Percentiles rank a stretch among this genome's conserved stretches.
Conservation (phyloP, 2,329 filamentous ascomycete species). For the Ascochyta clinopodiicola region DNA sequence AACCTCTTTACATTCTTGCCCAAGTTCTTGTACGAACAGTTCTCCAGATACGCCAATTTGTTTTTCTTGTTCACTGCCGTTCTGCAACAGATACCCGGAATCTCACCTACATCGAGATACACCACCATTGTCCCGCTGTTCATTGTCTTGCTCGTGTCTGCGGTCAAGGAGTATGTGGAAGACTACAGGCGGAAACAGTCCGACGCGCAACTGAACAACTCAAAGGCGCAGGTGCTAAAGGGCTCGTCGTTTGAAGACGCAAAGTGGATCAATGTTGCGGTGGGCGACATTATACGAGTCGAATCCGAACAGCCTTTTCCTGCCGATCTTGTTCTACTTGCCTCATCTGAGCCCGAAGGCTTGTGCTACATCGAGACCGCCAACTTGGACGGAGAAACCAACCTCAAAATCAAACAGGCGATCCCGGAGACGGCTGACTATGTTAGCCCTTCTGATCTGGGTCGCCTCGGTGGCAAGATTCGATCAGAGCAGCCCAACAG, state of each 20-base stretch:
- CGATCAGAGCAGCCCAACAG: slow-evolving; percentile 98
- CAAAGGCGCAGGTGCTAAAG: slow-evolving; percentile 80
- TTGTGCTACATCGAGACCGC: slow-evolving; percentile 98
- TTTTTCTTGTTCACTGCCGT: slow-evolving; percentile 98
- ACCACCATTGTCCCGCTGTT: slow-evolving; percentile 95
- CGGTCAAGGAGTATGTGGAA: slow-evolving; percentile 91
- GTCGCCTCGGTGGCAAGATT: slow-evolving; percentile 82
- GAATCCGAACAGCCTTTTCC: slow-evolving; percentile 96
- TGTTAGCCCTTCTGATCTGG: slow-evolving; percentile 85
- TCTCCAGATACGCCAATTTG: slow-evolving; percentile 98
- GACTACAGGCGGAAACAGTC: slow-evolving; percentile 89
- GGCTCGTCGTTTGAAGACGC: slow-evolving; percentile 85
- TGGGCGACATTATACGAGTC: slow-evolving; percentile 91
- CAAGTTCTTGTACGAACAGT: slow-evolving; percentile 97
- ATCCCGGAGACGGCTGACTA: slow-evolving; percentile 89
- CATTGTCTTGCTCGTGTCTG: slow-evolving; percentile 91
- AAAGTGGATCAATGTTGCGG: slow-evolving; percentile 91
- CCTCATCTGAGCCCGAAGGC: slow-evolving; percentile 95
- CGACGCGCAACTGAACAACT: slow-evolving; percentile 86
- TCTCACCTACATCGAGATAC: slow-evolving; percentile 93
- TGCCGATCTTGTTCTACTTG: slow-evolving; percentile 88
- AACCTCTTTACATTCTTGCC: slow-evolving; percentile 91
- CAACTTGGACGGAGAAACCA: slow-evolving; percentile 96
- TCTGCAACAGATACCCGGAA: slow-evolving; percentile 91
- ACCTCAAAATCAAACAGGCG: slow-evolving; percentile 97